These are phyloP conservation scores for Solanum boliviense DNA, from an alignment of 257 asterid genomes.

Conservation along the genomic window DNA sequence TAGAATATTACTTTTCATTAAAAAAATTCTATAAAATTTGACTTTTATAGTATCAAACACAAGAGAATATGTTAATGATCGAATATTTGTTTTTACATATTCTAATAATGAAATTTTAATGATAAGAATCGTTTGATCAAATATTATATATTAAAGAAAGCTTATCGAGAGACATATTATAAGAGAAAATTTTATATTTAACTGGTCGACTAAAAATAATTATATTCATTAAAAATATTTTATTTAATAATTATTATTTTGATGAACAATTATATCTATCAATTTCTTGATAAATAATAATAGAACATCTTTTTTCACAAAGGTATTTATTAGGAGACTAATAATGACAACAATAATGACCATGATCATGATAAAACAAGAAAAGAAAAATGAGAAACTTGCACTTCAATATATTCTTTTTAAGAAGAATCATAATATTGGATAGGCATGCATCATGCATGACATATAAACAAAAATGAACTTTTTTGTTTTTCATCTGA, in stretches of 20 bases:
- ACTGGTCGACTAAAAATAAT: too few species aligned
- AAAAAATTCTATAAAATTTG: background rate
- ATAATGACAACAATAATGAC: background rate
- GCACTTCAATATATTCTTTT: background rate
- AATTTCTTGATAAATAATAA: background rate
- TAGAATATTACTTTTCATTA: background rate
- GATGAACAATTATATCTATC: too few species aligned
- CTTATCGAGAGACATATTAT: background rate
- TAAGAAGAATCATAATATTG: background rate
- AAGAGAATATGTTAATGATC: background rate
- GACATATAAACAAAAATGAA: background rate
- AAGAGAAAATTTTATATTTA: background rate
- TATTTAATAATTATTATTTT: too few species aligned
- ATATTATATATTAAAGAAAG: background rate
- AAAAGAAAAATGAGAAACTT: background rate
- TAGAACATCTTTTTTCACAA: background rate
- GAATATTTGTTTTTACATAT: background rate
- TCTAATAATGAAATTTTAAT: background rate
- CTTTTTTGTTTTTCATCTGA: background rate
- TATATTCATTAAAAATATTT: too few species aligned
- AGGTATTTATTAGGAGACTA: background rate
- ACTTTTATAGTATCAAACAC: background rate
- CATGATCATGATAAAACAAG: conserved; percentile 4
- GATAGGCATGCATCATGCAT: background rate
- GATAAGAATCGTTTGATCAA: background rate